phyloP scores from a whole-genome alignment of 441 rosid genomes.

The Dalechampia spathulata region DNA sequence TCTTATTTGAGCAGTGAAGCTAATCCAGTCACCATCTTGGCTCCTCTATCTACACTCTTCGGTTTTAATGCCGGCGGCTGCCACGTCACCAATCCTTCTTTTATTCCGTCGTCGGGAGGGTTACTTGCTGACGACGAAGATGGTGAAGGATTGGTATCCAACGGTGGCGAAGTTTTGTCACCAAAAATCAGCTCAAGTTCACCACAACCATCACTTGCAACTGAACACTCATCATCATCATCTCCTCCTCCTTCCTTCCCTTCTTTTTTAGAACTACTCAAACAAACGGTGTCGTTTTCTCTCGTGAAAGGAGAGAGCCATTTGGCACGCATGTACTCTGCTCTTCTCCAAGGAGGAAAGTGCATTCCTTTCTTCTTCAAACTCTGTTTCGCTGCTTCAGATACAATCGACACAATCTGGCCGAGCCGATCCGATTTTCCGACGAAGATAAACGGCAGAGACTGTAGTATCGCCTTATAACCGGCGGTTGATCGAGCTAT shows the following conservation, averaged over 20 bases:
- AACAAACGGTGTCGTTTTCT: constrained; percentile 13
- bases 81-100: constrained; percentile 28
- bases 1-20: constrained; percentile 74
- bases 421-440: constrained; percentile 74
- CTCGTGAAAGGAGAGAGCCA: constrained; percentile 67
- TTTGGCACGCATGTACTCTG: constrained; percentile 84
- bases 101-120: not conserved
- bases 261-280: no score
- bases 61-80: constrained; percentile 53
- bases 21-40: constrained; percentile 75
- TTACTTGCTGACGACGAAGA: constrained; percentile 15
- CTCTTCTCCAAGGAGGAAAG: constrained; percentile 86
- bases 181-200: constrained; percentile 64
- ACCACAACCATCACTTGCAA: constrained; percentile 19
- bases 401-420: constrained; percentile 62
- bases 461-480: constrained; percentile 62
- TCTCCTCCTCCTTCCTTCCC: no score
- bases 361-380: constrained; percentile 93
- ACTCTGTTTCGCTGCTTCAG: constrained; percentile 86
- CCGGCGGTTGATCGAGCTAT: constrained; percentile 70
- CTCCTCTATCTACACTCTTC: constrained; percentile 49
- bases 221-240: not conserved
- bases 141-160: constrained; percentile 12
- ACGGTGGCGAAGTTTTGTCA: constrained; percentile 23
- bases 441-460: constrained; percentile 73